Conservation (phyloP, 805 yeast species). For the Yarrowia bubula region DNA sequence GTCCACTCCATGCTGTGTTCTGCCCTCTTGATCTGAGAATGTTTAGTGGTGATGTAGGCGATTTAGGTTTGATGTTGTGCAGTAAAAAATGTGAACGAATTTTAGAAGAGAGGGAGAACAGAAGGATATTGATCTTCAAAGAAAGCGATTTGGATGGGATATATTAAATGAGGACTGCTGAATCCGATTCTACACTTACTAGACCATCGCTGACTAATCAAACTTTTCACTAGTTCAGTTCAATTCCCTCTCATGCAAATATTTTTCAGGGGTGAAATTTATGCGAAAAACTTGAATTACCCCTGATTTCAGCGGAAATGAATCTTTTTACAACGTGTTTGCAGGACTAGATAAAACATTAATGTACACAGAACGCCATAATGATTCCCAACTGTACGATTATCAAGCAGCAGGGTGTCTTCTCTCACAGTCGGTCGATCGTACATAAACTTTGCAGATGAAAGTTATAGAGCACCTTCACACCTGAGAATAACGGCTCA, state of each 20-base stretch:
- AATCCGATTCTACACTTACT: too few species aligned
- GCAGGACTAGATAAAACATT: too few species aligned
- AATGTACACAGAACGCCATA: too few species aligned
- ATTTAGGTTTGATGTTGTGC: constrained; percentile 19
- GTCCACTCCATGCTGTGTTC: constrained; percentile 31
- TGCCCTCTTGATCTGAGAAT: not conserved
- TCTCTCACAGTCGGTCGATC: not conserved
- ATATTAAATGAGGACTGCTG: too few species aligned
- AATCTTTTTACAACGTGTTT: too few species aligned
- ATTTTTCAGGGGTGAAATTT: not conserved
- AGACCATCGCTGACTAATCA: not conserved
- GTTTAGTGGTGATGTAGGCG: constrained; percentile 8
- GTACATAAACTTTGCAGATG: constrained; percentile 17
- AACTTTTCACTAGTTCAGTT: not conserved
- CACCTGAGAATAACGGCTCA: not conserved
- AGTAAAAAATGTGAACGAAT: not conserved
- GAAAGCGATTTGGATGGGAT: too few species aligned
- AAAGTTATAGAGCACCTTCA: constrained; percentile 1
- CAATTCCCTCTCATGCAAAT: not conserved
- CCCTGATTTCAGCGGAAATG: too few species aligned
- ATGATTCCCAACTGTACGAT: too few species aligned
- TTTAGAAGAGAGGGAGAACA: not conserved
- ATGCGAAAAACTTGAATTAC: not conserved
- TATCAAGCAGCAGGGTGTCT: too few species aligned
- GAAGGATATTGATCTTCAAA: not conserved